Evolutionary conservation across 1,139 yeast genomes (phyloP), one percentile per base, ranked within the genome.

Genomic region (Yamadazyma dushanensis): DNA sequence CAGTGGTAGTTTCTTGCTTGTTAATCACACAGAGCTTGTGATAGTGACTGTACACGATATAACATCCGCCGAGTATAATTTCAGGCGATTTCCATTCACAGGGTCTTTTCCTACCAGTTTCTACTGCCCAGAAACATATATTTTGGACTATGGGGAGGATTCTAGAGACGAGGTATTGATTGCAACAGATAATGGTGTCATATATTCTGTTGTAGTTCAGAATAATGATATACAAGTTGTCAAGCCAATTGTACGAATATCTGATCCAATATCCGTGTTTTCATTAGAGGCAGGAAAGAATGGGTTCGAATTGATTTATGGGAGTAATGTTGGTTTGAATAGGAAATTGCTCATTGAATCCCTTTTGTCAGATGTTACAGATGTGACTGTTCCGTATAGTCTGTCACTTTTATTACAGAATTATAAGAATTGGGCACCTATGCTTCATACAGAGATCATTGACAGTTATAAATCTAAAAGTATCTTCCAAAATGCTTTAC

Each of bases 401-500:
- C 40, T 14, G 33, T 48, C 40, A 24, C 36, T 33, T 16, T 31
- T 41, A 19, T 32, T 33, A 24, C 26, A 31, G 37, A 55, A 64
- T 40, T 67, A 61, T 51, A 63, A 59, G 30, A 73, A 68, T 40
- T 75, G 81, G 80, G 64, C 78, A 0, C 80, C 80, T 0, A 41
- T 75, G 3, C 42, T 69, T 16, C 80, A 75, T 49, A 50, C 67
- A 0, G 59, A 54, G 40, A 48, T 72, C 2, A 54, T 70, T 3
- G 66, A 66, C 13, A 47, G 66, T 0, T 51, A 39, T 23, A 43
- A 39, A 24, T 41, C 56, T 19, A 45, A 53, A 34, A 46, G 45
- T 23, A 32, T 50, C 11, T 36, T 44, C 8, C 47, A 44, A 19
- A 52, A 52, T 25, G 44, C 56, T 5, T 50, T 53, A 13, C 62